Conservation (phyloP, 495 filamentous ascomycete species). For the Xylaria cubensis region DNA sequence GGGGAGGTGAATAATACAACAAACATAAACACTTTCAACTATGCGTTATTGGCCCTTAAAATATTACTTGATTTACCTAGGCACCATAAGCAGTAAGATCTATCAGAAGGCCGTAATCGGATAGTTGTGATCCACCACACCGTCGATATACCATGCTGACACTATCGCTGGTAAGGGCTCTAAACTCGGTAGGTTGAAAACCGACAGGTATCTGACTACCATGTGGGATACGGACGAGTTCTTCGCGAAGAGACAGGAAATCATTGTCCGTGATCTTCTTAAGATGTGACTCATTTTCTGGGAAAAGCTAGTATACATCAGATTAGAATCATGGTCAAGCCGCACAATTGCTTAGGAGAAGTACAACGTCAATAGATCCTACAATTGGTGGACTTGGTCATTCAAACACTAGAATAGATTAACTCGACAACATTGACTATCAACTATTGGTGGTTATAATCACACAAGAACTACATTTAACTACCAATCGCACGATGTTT, state of each 20-base stretch:
- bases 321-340: too few species aligned
- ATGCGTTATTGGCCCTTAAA: not conserved
- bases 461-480: not conserved
- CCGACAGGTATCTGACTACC: conserved; percentile 47
- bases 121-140: conserved; percentile 2
- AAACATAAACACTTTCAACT: not conserved
- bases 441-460: not conserved
- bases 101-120: not conserved
- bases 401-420: not conserved
- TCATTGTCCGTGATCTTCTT: conserved; percentile 51
- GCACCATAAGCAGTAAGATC: not conserved
- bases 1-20: not conserved
- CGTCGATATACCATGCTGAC: not conserved
- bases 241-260: conserved; percentile 50
- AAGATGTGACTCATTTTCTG: conserved; percentile 52
- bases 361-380: not conserved
- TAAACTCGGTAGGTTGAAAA: not conserved
- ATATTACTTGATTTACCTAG: not conserved
- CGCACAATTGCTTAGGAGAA: not conserved
- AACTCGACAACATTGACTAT: not conserved
- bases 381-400: not conserved
- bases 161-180: not conserved
- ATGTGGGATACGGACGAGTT: conserved; percentile 59
- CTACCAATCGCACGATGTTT: too few species aligned
- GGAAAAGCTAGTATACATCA: not conserved